Evolutionary conservation across 1,139 yeast species (phyloP), one percentile per base, ranked within the genome.

Genomic region (Keqinozyma sinolaborantium): DNA sequence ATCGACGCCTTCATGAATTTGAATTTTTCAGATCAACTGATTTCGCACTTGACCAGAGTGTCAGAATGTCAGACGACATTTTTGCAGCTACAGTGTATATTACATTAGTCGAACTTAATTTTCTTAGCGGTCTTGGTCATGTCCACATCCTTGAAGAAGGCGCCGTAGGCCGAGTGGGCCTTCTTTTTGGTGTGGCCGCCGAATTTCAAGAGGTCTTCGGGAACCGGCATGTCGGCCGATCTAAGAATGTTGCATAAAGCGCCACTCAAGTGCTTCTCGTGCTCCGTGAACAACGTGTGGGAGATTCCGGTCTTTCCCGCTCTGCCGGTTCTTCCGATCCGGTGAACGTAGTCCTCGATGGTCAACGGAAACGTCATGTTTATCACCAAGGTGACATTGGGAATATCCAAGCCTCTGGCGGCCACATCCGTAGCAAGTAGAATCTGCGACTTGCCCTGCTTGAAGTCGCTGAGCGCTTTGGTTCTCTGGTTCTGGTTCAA

Each of bases 161-260:
- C 97, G 46, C 98, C 98, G 50, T 92, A 92, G 8, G 90, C 96
- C 44, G 92, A 78, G 53, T 92, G 98, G 47, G 88, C 88, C 71
- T 92, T 92, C 81, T 87, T 90, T 69, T 92, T 92, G 18, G 98
- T 92, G 61, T 92, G 97, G 12, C 96, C 88, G 29, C 99, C 99
- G 50, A 90, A 92, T 59, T 90, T 92, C 56, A 87, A 73, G 53
- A 92, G 70, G 40, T 88, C 98, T 34, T 87, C 97, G n/a, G 99
- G 99, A 34, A 92, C 97, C 2, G 83, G 82, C 64, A 92, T 98
- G 59, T 83, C 79, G 21, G 97, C 98, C 41, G 95, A 96, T 45
- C 95, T 75, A 48, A 92, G 70, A 30, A 92, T 88, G 55, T 92
- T 92, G 64, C 86, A 83, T 47, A 92, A 70, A 3, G 95, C 97